A percentile compares a stretch with the other conserved stretches of the same genome.
These are phyloP conservation scores for Cyberlindnera japonica DNA, from an alignment of 805 yeast genomes.

Conservation along the genomic window DNA sequence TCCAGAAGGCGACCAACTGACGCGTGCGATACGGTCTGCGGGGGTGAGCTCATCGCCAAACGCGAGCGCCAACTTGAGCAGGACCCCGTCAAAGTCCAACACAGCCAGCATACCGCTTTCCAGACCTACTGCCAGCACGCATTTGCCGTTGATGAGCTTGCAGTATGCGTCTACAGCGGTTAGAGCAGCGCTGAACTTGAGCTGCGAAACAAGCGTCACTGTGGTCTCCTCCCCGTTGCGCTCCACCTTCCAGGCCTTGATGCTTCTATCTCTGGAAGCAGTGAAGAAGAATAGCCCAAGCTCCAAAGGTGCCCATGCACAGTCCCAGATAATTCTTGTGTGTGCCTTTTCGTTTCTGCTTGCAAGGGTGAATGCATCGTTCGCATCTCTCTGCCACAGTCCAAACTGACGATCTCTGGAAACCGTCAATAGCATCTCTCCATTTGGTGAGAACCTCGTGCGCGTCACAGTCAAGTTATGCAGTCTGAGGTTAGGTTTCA, in stretches of 20 bases:
- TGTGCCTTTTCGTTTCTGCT: constrained; percentile 68
- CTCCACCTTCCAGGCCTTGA: constrained; percentile 65
- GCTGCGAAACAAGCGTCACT: constrained; percentile 34
- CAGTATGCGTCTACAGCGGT: constrained; percentile 60
- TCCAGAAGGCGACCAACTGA: constrained; percentile 47
- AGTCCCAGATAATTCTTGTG: constrained; percentile 91
- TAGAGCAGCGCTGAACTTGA: constrained; percentile 54
- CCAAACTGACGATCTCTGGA: constrained; percentile 88
- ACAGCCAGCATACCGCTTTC: constrained; percentile 61
- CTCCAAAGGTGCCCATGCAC: constrained; percentile 71
- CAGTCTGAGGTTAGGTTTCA: constrained; percentile 52
- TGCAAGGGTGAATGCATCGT: constrained; percentile 38
- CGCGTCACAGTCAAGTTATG: constrained; percentile 87
- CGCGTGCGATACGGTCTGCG: constrained; percentile 55
- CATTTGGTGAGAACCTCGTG: constrained; percentile 68
- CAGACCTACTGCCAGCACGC: constrained; percentile 57
- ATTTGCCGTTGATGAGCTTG: constrained; percentile 27
- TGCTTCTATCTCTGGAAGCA: constrained; percentile 78
- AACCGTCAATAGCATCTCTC: constrained; percentile 63
- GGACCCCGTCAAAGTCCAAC: constrained; percentile 33
- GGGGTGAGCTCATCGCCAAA: constrained; percentile 48
- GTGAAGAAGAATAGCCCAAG: constrained; percentile 61
- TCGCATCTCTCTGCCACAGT: constrained; percentile 54
- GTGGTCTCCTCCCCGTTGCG: constrained; percentile 23
- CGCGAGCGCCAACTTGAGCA: constrained; percentile 29